Base-by-base conservation (phyloP, 73 alveolate genomes). In the Paramecium primaurelia region DNA sequence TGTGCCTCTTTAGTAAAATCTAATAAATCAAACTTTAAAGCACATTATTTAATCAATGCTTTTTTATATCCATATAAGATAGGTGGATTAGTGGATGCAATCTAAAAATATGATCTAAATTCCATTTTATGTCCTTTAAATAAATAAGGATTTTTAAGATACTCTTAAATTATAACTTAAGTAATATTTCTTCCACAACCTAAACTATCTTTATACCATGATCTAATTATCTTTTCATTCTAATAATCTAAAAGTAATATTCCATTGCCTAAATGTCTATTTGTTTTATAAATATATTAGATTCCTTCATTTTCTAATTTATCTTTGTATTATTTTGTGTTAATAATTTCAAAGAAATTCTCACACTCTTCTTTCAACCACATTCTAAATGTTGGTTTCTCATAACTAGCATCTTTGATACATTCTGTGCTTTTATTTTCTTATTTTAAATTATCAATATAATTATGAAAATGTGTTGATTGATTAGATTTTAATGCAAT, bases 371-470 rank as follows among this genome's bases (percentile, higher is more conserved):
- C 71, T 20, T 47, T 22, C 25, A 45, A 26, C 91, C 91, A 80
- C 91, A 80, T 80, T 44, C 91, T 80, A 47, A 80, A 80, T n/a
- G 91, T 80, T 9, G 91, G 91, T 11, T 80, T 80, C 14, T 80
- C 91, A 26, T 80, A 80, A 26, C 64, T 32, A n/a, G 91, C 91
- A 18, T 80, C 91, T 80, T 80, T 47, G 9, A 80, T 45, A 80
- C 91, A 80, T 25, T 45, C 26, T 8, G 26, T 18, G 18, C 75
- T 26, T 8, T 80, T 80, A 45, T 49, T 49, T 20, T 80, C 36
- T 28, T 7, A 20, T 49, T 80, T 80, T 8, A 80, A 36, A 26
- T 45, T 80, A 44, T 80, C 91, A 32, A 45, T 80, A 26, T 80
- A 80, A 80, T 80, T 80, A 47, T 80, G 91, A 47, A 45, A 80